A percentile compares a stretch with the other conserved stretches of the same genome.
Evolutionary conservation across 2,329 filamentous ascomycete species (phyloP).

Genomic region (Mollisiaceae sp.): DNA sequence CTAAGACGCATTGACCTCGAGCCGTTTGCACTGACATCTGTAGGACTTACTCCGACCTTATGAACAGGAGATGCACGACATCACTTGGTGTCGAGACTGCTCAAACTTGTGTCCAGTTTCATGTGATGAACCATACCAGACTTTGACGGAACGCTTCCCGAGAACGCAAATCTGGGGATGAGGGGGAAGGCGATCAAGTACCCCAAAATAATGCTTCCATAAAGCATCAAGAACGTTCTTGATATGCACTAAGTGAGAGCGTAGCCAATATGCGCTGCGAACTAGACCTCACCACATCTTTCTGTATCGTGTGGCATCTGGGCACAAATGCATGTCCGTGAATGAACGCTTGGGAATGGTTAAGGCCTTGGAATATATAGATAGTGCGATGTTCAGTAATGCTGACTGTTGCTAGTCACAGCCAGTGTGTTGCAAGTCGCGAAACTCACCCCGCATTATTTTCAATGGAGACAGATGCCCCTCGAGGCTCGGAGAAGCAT

Average conservation of each 20-base stretch:
- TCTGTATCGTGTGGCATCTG: background rate
- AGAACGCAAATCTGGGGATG: background rate
- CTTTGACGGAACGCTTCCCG: background rate
- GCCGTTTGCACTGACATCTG: slow-evolving; percentile 3
- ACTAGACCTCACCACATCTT: background rate
- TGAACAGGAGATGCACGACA: background rate
- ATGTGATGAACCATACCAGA: background rate
- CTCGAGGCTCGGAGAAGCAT: background rate
- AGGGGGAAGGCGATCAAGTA: background rate
- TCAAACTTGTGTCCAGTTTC: background rate
- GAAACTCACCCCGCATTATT: slow-evolving; percentile 1
- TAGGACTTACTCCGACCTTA: background rate
- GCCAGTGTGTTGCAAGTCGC: background rate
- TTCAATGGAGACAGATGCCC: background rate
- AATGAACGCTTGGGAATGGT: background rate
- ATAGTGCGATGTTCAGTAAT: background rate
- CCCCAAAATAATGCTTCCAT: background rate
- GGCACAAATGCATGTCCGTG: background rate
- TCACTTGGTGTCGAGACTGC: background rate
- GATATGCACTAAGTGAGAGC: background rate
- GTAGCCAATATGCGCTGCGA: background rate
- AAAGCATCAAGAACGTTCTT: background rate
- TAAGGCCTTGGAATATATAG: background rate
- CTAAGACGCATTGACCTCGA: slow-evolving; percentile 1
- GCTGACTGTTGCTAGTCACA: background rate